phyloP scores from a whole-genome alignment of 2,329 filamentous ascomycete species.

The Phyllachora maydis region DNA sequence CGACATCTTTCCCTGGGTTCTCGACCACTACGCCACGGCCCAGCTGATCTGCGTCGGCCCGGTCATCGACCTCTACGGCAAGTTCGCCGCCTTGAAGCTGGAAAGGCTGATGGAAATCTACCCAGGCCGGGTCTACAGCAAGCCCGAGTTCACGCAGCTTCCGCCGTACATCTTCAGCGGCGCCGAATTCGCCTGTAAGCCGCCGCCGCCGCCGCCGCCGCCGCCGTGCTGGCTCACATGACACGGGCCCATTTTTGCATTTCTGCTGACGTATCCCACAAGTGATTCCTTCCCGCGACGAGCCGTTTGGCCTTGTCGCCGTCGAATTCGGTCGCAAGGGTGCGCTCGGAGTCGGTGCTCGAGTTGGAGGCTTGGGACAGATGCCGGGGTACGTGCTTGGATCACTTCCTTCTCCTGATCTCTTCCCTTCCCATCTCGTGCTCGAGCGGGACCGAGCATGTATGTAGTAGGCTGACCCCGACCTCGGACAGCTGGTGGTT shows the following conservation, averaged over 20 bases:
- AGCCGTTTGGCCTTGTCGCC: constrained; percentile 45
- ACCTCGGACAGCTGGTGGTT: constrained; percentile 55
- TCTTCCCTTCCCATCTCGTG: no score
- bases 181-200: constrained; percentile 44
- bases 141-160: constrained; percentile 41
- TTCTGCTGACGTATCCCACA: no score
- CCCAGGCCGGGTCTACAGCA: constrained; percentile 40
- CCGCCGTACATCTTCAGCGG: constrained; percentile 44
- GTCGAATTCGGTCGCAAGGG: constrained; percentile 48
- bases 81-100: constrained; percentile 43
- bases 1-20: constrained; percentile 38
- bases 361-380: constrained; percentile 42
- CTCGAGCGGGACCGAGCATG: no score
- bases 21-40: constrained; percentile 33
- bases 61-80: constrained; percentile 44
- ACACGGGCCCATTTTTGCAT: no score
- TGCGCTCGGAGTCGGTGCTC: constrained; percentile 40
- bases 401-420: no score
- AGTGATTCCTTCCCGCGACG: constrained; percentile 45
- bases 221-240: no score
- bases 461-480: no score
- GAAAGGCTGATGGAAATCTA: constrained; percentile 41
- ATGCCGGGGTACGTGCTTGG: no score
- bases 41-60: constrained; percentile 43
- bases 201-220: no score